Percentiles rank a stretch among this genome's conserved stretches.
phyloP scores from a whole-genome alignment of 2,329 filamentous ascomycete genomes.

The Cercospora nicotianae region DNA sequence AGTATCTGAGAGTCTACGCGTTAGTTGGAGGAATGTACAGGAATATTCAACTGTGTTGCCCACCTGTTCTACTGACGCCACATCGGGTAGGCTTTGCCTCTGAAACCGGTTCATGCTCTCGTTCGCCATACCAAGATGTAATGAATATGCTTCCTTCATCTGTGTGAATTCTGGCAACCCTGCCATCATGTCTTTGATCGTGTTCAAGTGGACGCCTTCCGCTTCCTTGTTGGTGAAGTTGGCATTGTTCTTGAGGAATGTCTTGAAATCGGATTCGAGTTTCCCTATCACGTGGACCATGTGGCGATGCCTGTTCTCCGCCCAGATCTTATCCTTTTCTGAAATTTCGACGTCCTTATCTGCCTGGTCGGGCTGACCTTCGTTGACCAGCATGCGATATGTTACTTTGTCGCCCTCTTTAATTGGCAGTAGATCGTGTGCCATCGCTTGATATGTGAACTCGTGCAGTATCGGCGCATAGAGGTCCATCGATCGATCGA shows the following conservation, averaged over 20 bases:
- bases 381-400: slow-evolving; percentile 77
- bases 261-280: slow-evolving; percentile 87
- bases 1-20: slow-evolving; percentile 57
- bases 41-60: slow-evolving; percentile 2
- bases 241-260: slow-evolving; percentile 85
- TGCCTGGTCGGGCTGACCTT: slow-evolving; percentile 68
- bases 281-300: slow-evolving; percentile 98
- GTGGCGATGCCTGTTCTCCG: slow-evolving; percentile 88
- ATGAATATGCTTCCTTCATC: slow-evolving; percentile 90
- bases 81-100: slow-evolving; percentile 76
- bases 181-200: slow-evolving; percentile 95
- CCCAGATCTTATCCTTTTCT: slow-evolving; percentile 92
- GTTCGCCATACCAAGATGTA: slow-evolving; percentile 95
- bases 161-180: slow-evolving; percentile 92
- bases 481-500: slow-evolving; percentile 90
- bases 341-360: slow-evolving; percentile 88
- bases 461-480: slow-evolving; percentile 87
- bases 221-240: slow-evolving; percentile 79
- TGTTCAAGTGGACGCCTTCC: slow-evolving; percentile 70
- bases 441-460: slow-evolving; percentile 98
- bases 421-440: slow-evolving; percentile 85
- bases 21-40: not conserved
- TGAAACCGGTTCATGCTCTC: slow-evolving; percentile 96
- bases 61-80: slow-evolving; percentile 82
- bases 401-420: slow-evolving; percentile 85